Evolutionary conservation across 164 flowering plant species (phyloP).

Genomic region (Santalum album): DNA sequence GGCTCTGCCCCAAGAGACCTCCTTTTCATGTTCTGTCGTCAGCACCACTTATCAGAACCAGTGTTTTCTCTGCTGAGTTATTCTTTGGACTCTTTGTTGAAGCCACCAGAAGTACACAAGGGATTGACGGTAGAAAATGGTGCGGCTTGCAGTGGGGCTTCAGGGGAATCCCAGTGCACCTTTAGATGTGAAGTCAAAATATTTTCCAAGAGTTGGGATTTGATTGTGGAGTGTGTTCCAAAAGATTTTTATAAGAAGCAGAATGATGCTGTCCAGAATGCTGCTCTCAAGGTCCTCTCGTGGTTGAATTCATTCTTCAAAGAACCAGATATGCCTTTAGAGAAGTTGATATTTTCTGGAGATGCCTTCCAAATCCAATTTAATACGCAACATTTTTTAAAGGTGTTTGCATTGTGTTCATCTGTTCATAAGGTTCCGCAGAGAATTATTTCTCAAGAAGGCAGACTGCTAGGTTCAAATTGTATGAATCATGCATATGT

Average conservation of each 20-base stretch:
- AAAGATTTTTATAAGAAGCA: slow-evolving; percentile 50
- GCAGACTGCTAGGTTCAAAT: slow-evolving; percentile 11
- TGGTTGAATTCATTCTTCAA: slow-evolving; percentile 55
- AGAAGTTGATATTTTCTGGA: slow-evolving; percentile 27
- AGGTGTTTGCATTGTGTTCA: slow-evolving; percentile 32
- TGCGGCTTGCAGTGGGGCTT: slow-evolving; percentile 15
- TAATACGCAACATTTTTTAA: slow-evolving; percentile 23
- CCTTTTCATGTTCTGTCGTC: slow-evolving; percentile 71
- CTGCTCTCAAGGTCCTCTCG: slow-evolving; percentile 57
- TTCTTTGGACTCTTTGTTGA: slow-evolving; percentile 19
- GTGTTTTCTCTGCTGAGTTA: slow-evolving; percentile 29
- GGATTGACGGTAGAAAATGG: slow-evolving; percentile 23
- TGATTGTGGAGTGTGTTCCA: slow-evolving; percentile 49
- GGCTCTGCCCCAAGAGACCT: slow-evolving; percentile 81
- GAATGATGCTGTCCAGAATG: slow-evolving; percentile 58
- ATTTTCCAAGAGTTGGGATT: slow-evolving; percentile 38
- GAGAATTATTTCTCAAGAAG: slow-evolving; percentile 12
- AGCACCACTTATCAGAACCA: slow-evolving; percentile 77
- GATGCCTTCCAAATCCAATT: slow-evolving; percentile 25
- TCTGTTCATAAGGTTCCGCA: slow-evolving; percentile 22
- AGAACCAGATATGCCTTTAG: slow-evolving; percentile 30
- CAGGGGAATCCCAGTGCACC: slow-evolving; percentile 15
- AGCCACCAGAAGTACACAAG: slow-evolving; percentile 23
- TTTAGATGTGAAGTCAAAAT: slow-evolving; percentile 63
- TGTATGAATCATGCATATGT: slow-evolving; percentile 5